Conservation (phyloP, 148 eudicot genomes). For the Rheum nobile region DNA sequence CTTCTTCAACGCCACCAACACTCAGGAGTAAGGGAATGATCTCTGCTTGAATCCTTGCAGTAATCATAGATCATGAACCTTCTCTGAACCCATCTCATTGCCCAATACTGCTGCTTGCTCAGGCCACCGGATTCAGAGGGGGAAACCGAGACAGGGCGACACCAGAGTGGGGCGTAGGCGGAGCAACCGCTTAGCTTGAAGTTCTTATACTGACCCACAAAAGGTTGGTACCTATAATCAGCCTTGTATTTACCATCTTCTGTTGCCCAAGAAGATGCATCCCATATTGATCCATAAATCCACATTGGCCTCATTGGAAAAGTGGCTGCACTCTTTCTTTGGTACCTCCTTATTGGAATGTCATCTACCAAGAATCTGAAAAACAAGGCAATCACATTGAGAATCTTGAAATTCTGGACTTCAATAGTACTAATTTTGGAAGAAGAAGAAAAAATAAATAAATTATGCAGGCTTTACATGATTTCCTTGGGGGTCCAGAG, state of each 20-base stretch:
- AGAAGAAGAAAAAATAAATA: too few relatives aligned
- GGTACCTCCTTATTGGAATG: slow-evolving; percentile 84
- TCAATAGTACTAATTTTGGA: too few relatives aligned
- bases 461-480: slow-evolving; percentile 2
- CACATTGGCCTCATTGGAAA: slow-evolving; percentile 94
- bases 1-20: slow-evolving; percentile 31
- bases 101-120: slow-evolving; percentile 28
- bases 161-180: slow-evolving; percentile 45
- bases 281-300: slow-evolving; percentile 97
- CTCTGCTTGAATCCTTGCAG: slow-evolving; percentile 64
- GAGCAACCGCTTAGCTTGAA: slow-evolving; percentile 78
- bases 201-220: slow-evolving; percentile 58
- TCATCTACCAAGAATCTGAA: slow-evolving; percentile 91
- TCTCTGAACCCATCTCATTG: slow-evolving; percentile 75
- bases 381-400: neutral
- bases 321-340: slow-evolving; percentile 60
- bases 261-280: slow-evolving; percentile 98
- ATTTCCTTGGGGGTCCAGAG: slow-evolving; percentile 16
- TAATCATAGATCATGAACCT: slow-evolving; percentile 61
- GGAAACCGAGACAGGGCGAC: slow-evolving; percentile 66
- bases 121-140: slow-evolving; percentile 62
- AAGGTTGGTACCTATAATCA: slow-evolving; percentile 81
- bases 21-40: slow-evolving; percentile 83
- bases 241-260: slow-evolving; percentile 91
- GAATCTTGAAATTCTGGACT: neutral